Base-by-base conservation (phyloP, 768 basidiomycete species). In the Hygrocybe punicea region DNA sequence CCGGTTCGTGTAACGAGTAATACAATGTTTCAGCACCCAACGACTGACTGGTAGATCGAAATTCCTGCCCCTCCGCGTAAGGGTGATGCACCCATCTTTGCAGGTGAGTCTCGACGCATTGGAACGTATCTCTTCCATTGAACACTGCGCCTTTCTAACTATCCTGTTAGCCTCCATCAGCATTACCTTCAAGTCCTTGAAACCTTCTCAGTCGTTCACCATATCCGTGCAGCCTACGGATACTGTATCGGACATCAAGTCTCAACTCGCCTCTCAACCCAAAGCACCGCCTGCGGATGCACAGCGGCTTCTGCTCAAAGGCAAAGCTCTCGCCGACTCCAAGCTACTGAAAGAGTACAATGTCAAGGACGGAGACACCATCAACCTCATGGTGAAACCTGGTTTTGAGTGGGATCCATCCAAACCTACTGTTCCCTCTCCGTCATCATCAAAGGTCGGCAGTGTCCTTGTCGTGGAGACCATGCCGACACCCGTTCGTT, bases 261-360 rank as follows among this genome's bases (percentile, higher is more conserved):
- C 79, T 2, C 84, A 84, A 60, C 84, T 98, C 56, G 81, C 87
- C 13, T 67, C 82, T 1, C 76, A 85, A 62, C 75, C 84, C 25
- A 74, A 76, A 49, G 91, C 91, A 0, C 94, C 94, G 0, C 82
- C 88, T 8, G 82, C 85, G 45, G 86, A 92, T 67, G 78, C 81
- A 29, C 95, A 97, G 71, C 79, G 97, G 3, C 82, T 98, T 14
- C 77, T 99, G 10, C 78, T 97, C 53, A 98, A 95, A 73, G 97
- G 97, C 56, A 99, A 99, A 71, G 93, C 89, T 0, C 82, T 98
- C 60, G 85, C 84, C 14, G 96, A 98, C 76, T 75, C 75, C 23
- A 96, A 95, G 68, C 82, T 99, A 9, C 75, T 98, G 39, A 88
- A 89, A 67, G 97, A 98, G 69, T 99, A 98, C 76, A 82, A 76